Evolutionary conservation across 305 asterid genomes (phyloP), one percentile per base, ranked within the genome.

Genomic region (Coffea humblotiana): DNA sequence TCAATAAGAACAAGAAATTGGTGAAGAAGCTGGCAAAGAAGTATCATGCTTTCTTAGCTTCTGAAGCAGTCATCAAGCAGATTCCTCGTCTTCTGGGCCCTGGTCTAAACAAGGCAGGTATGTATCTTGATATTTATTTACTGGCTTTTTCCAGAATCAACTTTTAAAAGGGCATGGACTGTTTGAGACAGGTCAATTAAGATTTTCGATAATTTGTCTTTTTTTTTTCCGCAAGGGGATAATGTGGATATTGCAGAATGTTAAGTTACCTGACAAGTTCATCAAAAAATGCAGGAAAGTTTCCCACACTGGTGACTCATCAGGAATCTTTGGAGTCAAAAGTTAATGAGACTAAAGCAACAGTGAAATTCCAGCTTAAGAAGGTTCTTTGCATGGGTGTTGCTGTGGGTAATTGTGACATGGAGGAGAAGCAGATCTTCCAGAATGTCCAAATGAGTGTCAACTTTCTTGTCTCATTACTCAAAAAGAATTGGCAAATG

Each of bases 321-420:
- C 89, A 85, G 67, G 90, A 85, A 32, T 85, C 88, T 0, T 72
- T 87, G 14, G 90, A 87, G 86, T 77, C 88, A 0, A 87, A 87
- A 75, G 87, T 87, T 14, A 85, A 85, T 7, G 90, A 87, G 49
- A 83, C 83, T 14, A 87, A 87, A 71, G 90, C 90, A 49, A 87
- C 89, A 0, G 88, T 85, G 37, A 87, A 87, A 76, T 87, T 87
- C 72, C 90, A 87, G 77, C 83, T 85, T 40, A 87, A 87, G 72
- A 87, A 87, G 85, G 90, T 87, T 25, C 89, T 87, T 37, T 85
- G 89, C 75, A 85, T 87, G 89, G 89, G 90, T 67, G 90, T 87
- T 66, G 90, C 90, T 25, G 90, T 87, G 12, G 90, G 90, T 0
- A 87, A 87, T 70, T 80, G 82, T 47, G 89, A 69, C 75, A 87